phyloP scores from a whole-genome alignment of 176 grass and related monocot species.

The Zea luxurians region DNA sequence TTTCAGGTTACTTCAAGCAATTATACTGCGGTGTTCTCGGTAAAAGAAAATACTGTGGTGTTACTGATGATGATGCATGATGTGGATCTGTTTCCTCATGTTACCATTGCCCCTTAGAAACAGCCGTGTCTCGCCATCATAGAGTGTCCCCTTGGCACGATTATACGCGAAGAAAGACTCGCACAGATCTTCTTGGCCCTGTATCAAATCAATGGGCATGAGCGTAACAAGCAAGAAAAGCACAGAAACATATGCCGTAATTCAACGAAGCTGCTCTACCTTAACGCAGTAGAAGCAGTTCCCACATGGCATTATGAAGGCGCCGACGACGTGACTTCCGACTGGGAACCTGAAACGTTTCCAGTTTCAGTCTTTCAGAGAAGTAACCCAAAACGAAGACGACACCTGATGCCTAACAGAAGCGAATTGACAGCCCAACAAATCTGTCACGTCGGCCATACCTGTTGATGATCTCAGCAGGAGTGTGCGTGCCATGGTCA shows the following conservation, averaged over 20 bases:
- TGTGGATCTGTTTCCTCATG: not conserved
- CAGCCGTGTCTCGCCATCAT: constrained; percentile 90
- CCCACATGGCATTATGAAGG: constrained; percentile 98
- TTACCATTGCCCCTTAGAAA: constrained; percentile 80
- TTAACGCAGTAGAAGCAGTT: constrained; percentile 98
- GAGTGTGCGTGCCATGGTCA: constrained; percentile 75
- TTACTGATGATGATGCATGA: not conserved
- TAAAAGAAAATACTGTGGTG: not conserved
- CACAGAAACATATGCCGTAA: not conserved
- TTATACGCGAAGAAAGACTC: constrained; percentile 95
- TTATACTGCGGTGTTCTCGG: not conserved
- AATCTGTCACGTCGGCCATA: constrained; percentile 20
- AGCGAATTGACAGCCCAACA: not conserved
- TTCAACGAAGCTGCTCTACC: constrained; percentile 34
- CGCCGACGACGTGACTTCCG: constrained; percentile 92
- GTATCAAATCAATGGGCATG: constrained; percentile 25
- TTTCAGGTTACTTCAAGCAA: constrained; percentile 28
- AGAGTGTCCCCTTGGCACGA: constrained; percentile 92
- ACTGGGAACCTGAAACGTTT: constrained; percentile 73
- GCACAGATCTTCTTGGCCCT: constrained; percentile 98
- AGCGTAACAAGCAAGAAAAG: constrained; percentile 5
- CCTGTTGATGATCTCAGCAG: constrained; percentile 57
- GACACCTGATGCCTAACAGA: not conserved
- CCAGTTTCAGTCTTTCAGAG: constrained; percentile 1
- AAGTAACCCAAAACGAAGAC: not conserved